phyloP scores from a whole-genome alignment of 2,329 filamentous ascomycete genomes.

The Hymenoscyphus infarciens region DNA sequence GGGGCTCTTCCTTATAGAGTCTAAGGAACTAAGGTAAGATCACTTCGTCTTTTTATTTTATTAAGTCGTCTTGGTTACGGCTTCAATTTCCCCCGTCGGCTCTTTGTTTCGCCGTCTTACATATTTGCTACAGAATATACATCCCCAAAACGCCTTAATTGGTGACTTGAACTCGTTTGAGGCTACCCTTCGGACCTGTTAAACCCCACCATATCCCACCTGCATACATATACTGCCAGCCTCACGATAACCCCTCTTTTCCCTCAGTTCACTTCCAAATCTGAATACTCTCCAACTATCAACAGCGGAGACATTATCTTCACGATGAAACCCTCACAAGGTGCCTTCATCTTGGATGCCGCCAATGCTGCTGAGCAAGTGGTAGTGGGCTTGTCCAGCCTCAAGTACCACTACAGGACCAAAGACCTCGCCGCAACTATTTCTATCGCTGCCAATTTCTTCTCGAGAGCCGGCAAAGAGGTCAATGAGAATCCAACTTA shows the following conservation, averaged over 20 bases:
- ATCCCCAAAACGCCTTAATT: neutral
- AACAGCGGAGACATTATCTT: neutral
- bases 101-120: neutral
- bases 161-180: neutral
- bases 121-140: neutral
- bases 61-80: neutral
- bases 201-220: neutral
- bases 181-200: neutral
- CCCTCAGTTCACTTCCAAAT: neutral
- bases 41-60: no score
- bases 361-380: neutral
- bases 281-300: neutral
- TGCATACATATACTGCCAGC: slow-evolving; percentile 3
- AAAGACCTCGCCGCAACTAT: neutral
- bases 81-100: neutral
- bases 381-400: neutral
- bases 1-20: no score
- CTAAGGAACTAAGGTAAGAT: no score
- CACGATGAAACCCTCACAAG: neutral
- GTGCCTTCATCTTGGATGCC: neutral
- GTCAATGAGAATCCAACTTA: neutral
- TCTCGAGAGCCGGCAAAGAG: slow-evolving; percentile 2
- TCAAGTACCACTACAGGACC: neutral
- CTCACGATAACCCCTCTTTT: slow-evolving; percentile 5
- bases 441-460: neutral